phyloP scores from a whole-genome alignment of 2,329 filamentous ascomycete genomes.

The Fusarium sp. region DNA sequence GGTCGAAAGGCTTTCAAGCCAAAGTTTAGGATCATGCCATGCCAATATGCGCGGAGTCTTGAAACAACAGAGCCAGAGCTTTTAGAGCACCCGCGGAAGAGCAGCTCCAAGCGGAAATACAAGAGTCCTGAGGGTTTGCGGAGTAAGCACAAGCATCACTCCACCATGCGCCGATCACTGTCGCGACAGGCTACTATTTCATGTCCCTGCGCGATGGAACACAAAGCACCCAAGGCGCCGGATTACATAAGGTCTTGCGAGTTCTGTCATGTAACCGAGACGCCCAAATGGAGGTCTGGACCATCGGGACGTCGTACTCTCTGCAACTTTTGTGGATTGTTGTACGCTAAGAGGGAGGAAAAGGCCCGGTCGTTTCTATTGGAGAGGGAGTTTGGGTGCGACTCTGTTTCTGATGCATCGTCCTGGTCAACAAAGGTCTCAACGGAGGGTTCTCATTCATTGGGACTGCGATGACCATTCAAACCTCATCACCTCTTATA shows the following conservation, averaged over 20 bases:
- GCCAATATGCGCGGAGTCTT: neutral
- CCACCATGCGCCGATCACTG: neutral
- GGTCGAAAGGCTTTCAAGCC: neutral
- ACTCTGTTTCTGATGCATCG: neutral
- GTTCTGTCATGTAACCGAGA: conserved; percentile 1
- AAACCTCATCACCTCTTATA: too few relatives aligned
- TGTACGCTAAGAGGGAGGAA: conserved; percentile 6
- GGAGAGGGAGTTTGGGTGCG: neutral
- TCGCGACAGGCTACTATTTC: neutral
- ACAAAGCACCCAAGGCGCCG: neutral
- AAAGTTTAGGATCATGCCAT: neutral
- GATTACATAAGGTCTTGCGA: neutral
- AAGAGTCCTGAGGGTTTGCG: neutral
- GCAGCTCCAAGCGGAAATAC: neutral
- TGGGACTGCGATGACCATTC: neutral
- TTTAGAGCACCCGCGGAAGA: neutral
- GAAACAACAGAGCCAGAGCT: neutral
- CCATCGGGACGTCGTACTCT: neutral
- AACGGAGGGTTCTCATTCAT: neutral
- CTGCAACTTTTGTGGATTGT: conserved; percentile 24
- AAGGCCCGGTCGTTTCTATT: neutral
- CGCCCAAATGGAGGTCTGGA: conserved; percentile 19
- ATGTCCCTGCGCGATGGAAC: neutral
- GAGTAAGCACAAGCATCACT: neutral
- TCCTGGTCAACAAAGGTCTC: neutral